These are phyloP conservation scores for Vaccinium corymbosum DNA, from an alignment of 148 eudicot species.

Conservation along the genomic window DNA sequence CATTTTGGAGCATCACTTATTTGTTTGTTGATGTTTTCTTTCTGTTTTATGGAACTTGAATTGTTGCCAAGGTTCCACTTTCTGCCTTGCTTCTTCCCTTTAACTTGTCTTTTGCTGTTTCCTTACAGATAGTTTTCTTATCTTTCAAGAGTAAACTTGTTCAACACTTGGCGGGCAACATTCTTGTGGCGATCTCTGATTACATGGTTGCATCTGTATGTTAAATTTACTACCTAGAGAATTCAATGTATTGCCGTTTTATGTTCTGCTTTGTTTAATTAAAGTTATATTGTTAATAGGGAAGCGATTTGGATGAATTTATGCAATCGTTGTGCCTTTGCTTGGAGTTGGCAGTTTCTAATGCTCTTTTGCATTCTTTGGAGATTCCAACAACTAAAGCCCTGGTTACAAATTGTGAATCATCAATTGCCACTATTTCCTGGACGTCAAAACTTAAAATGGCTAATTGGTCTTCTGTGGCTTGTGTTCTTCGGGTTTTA, in stretches of 20 bases:
- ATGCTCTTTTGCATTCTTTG: constrained; percentile 27
- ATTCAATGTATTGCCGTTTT: constrained; percentile 1
- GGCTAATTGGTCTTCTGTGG: constrained; percentile 51
- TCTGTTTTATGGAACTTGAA: not conserved
- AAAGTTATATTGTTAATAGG: constrained; percentile 35
- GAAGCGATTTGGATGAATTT: constrained; percentile 39
- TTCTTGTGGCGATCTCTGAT: constrained; percentile 52
- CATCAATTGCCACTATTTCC: constrained; percentile 16
- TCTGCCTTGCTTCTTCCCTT: not conserved
- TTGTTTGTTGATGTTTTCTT: not conserved
- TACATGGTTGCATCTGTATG: constrained; percentile 53
- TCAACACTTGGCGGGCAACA: constrained; percentile 58
- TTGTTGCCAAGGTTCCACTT: not conserved
- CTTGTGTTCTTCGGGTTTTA: constrained; percentile 49
- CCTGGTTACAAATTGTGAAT: constrained; percentile 20
- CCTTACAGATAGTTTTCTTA: constrained; percentile 45
- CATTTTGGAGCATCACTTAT: not conserved
- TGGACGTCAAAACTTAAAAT: constrained; percentile 29
- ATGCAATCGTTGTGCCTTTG: constrained; percentile 43
- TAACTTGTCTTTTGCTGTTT: not conserved
- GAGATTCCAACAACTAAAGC: constrained; percentile 19
- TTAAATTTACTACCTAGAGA: not conserved
- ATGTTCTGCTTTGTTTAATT: constrained; percentile 15
- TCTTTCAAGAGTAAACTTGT: constrained; percentile 41
- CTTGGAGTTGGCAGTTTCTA: constrained; percentile 50